Percentiles rank a stretch among this genome's conserved stretches.
Conservation (phyloP, 2,329 filamentous ascomycete species). For the Curvularia hawaiiensis region DNA sequence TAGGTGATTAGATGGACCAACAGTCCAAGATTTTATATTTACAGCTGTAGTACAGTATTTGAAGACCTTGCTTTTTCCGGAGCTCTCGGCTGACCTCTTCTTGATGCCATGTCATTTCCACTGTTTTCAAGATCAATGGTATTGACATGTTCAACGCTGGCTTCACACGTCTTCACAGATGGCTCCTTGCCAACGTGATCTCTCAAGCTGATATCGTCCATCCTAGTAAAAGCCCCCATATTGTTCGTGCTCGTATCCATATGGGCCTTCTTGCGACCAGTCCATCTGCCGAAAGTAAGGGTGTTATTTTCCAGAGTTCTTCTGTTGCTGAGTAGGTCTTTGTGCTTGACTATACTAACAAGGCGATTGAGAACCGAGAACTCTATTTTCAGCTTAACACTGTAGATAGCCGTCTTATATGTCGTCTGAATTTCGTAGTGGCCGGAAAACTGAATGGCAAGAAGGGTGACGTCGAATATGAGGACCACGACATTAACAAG, state of each 20-base stretch:
- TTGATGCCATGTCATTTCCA: not conserved
- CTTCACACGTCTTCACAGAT: not conserved
- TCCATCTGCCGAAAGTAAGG: not conserved
- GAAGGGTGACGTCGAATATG: constrained; percentile 45
- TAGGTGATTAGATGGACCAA: too few species aligned
- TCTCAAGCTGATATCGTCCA: not conserved
- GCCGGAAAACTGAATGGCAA: constrained; percentile 47
- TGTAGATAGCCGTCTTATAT: constrained; percentile 49
- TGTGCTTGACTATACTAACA: constrained; percentile 8
- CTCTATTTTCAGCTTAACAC: constrained; percentile 57
- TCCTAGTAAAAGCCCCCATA: not conserved
- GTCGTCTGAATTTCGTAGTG: constrained; percentile 47
- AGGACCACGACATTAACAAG: constrained; percentile 49
- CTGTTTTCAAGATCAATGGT: not conserved
- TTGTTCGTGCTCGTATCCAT: not conserved
- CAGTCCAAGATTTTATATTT: not conserved
- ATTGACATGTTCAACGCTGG: not conserved
- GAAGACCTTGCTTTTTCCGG: not conserved
- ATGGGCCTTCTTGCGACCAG: not conserved
- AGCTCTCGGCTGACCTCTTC: not conserved
- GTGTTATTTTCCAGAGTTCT: not conserved
- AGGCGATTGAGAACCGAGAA: constrained; percentile 55
- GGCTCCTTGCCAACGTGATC: constrained; percentile 1
- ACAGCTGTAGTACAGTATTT: not conserved
- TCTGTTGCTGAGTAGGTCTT: constrained; percentile 1